Evolutionary conservation across 371 early-diverging fungal genomes (phyloP), one percentile per base, ranked within the genome.

Genomic region (Fennellomyces sp.): DNA sequence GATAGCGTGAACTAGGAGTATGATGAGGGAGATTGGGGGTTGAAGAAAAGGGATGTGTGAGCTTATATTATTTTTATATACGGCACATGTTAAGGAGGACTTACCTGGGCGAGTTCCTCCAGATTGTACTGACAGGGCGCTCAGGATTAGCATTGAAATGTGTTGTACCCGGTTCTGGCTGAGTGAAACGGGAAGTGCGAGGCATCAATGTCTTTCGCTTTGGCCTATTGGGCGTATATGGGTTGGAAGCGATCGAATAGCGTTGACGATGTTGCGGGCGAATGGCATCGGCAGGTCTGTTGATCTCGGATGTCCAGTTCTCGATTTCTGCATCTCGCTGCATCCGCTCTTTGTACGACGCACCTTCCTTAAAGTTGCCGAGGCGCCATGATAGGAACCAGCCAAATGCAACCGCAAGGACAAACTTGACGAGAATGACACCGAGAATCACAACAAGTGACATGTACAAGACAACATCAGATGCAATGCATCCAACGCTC

Each of bases 391-490:
- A 78, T 49, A 91, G 65, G 35, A 88, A 82, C 90, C 90, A 90
- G 31, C 84, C 87, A 76, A 93, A 94, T 39, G 83, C 72, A n/a
- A 92, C 65, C 3, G 94, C 92, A 63, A 91, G 79, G 13, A 84
- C 60, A 72, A 93, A 91, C 49, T 86, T 81, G 47, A 87, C 78
- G 6, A 87, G 25, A 30, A 89, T 84, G 21, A 86, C 74, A 3
- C 84, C 75, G 28, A 88, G 63, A 39, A 88, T 80, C n/a, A 83
- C 82, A 19, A 81, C 72, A 25, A 88, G 56, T 0, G 82, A 82
- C 2, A 81, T 65, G 47, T 79, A 73, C 6, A 88, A 69, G 0
- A 88, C 81, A 0, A 80, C 68, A 69, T 92, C 81, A 5, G 92
- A 82, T 0, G 90, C 78, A 57, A 91, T 80, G 68, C 94, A 93